Evolutionary conservation across 208 protist species (phyloP), one percentile per base, ranked within the genome.

Genomic region (Trypanosoma lewisi): DNA sequence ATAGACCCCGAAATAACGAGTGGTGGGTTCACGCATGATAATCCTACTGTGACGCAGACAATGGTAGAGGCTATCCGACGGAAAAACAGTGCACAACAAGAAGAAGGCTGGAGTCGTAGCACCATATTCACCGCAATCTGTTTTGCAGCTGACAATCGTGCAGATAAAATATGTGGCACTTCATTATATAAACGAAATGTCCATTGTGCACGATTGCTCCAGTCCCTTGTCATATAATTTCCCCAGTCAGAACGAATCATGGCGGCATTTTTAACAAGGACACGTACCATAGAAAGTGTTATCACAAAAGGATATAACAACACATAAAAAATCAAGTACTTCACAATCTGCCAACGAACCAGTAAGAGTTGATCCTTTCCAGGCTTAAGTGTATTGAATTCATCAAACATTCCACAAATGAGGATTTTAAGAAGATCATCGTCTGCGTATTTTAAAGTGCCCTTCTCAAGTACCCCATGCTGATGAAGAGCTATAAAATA

Each of bases 161-260:
- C 70, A 28, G 67, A 73, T 33, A 85, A 72, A 51, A 91, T 73
- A 63, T 92, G 84, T 6, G 73, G 70, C 25, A 91, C 88, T 65
- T 94, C 88, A 65, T 94, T 94, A 72, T 87, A 94, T 3, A 92
- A 71, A 23, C 88, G 77, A 73, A 94, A 94, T 27, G 73, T 75
- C 80, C 80, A 91, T 28, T 58, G 55, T 41, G 85, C 84, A 37
- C 57, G 58, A 9, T 61, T 51, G 37, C 77, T 91, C 85, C 88
- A 94, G 39, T 77, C 69, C 19, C 68, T 70, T 50, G 81, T 68
- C 50, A 75, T 75, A 36, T 89, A 72, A 27, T 63, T 53, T 47
- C 70, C 70, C 73, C 73, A 79, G 55, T 87, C 83, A 3, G 80
- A 73, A 58, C 83, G 83, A 49, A 90, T 58, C 54, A 78, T 69